Percentiles rank a stretch among this genome's conserved stretches.
phyloP scores from a whole-genome alignment of 208 protist genomes.

The Acanthamoeba sp. region DNA sequence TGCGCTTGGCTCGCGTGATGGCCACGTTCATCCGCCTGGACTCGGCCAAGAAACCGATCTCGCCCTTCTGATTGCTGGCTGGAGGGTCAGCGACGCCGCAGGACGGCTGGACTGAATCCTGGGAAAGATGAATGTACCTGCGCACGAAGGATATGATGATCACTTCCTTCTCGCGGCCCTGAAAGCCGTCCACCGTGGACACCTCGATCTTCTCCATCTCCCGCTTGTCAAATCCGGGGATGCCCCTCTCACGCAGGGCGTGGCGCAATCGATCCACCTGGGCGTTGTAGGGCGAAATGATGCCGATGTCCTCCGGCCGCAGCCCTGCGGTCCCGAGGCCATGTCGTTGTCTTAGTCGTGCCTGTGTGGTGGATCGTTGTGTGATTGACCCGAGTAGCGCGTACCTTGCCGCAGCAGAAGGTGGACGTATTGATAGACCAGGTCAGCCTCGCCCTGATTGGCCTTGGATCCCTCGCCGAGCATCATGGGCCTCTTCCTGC shows the following conservation, averaged over 20 bases:
- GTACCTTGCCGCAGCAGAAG: constrained; percentile 70
- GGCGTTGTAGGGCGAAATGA: constrained; percentile 87
- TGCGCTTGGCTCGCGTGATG: constrained; percentile 83
- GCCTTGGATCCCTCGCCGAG: constrained; percentile 74
- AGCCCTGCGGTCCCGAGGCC: not conserved
- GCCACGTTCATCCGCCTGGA: constrained; percentile 85
- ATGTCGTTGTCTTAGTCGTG: too few species aligned
- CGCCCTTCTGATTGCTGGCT: constrained; percentile 20
- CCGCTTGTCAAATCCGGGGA: constrained; percentile 1
- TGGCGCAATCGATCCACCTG: constrained; percentile 79
- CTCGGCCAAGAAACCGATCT: constrained; percentile 86
- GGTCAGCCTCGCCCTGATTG: constrained; percentile 80
- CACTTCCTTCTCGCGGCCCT: constrained; percentile 88
- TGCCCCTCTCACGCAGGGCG: not conserved
- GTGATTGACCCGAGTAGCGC: not conserved
- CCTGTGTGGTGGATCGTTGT: too few species aligned
- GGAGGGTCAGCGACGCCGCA: not conserved
- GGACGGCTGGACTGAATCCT: not conserved
- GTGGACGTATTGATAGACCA: constrained; percentile 77
- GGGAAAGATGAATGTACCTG: constrained; percentile 63
- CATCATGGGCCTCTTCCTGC: not conserved
- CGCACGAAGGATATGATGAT: constrained; percentile 86
- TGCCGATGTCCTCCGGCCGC: constrained; percentile 74
- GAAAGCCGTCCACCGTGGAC: constrained; percentile 86
- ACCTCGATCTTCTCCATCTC: constrained; percentile 79